phyloP scores from a whole-genome alignment of 2,329 filamentous ascomycete species.

The Penicillium sp. region DNA sequence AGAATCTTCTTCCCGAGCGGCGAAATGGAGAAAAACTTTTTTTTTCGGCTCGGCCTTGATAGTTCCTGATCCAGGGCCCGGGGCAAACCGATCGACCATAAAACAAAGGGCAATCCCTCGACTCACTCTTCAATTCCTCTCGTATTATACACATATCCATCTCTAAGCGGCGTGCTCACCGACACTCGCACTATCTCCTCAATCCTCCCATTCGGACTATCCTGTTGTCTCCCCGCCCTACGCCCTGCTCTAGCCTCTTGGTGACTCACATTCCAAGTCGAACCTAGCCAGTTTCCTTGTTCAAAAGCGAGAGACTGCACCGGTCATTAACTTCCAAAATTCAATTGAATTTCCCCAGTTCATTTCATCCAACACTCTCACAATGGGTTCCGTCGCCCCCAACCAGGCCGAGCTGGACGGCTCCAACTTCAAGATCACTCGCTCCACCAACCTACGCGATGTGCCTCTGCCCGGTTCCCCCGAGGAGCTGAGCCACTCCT shows the following conservation, averaged over 20 bases:
- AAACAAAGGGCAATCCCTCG: constrained; percentile 7
- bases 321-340: not conserved
- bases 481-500: constrained; percentile 42
- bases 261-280: not conserved
- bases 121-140: not conserved
- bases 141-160: not conserved
- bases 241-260: not conserved
- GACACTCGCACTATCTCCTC: not conserved
- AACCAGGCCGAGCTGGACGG: constrained; percentile 40
- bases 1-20: constrained; percentile 17
- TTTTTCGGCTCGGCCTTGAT: constrained; percentile 14
- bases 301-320: not conserved
- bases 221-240: not conserved
- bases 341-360: not conserved
- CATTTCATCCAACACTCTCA: constrained; percentile 1
- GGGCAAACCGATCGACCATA: constrained; percentile 21
- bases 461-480: constrained; percentile 43
- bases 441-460: constrained; percentile 35
- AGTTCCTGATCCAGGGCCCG: constrained; percentile 9
- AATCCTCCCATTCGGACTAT: not conserved
- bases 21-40: constrained; percentile 20
- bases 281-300: not conserved
- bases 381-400: constrained; percentile 35
- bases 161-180: not conserved
- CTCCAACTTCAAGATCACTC: constrained; percentile 43